Evolutionary conservation across 148 eudicot genomes (phyloP), one percentile per base, ranked within the genome.

Genomic region (Vaccinium vitisidaea): DNA sequence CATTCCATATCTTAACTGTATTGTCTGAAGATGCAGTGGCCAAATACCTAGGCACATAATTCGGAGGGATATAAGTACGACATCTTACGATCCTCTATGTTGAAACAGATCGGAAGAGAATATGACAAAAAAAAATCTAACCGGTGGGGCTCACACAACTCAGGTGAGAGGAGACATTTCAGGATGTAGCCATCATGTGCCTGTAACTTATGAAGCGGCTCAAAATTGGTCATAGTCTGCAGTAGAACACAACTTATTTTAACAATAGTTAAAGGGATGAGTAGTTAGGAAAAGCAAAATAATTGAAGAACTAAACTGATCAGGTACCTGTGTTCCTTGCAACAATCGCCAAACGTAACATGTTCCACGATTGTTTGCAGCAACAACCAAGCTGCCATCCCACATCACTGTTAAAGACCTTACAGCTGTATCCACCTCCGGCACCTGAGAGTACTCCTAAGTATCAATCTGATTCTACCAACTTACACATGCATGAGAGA

Each of bases 321-420:
- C 23, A 55, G 36, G 25, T 32, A 94, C 99, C 96, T 97, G 98
- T 46, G 94, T 93, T 54, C 98, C 99, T 27, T 88, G 90, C 86
- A 95, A 86, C 89, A 97, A 92, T 53, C 98, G 98, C 99, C 99
- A 97, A 79, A 97, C 98, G 75, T 94, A 97, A 84, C 99, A 97
- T 73, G 98, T 97, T 70, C 99, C 99, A 50, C 90, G 82, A 82
- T 93, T 97, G 82, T 97, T 97, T 84, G 99, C 99, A 87, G 99
- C 99, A 83, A 97, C 99, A 21, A 95, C 98, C 91, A 97, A 90
- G 87, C 94, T 91, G 83, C 99, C 99, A 82, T 97, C 99, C 95
- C 94, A 97, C 99, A 97, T 97, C 19, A 95, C 98, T 74, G 98
- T 94, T 88, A 97, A 89, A 32, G 99, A 97, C 86, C 99, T 89